A percentile compares a stretch with the other conserved stretches of the same genome.
Evolutionary conservation across 768 basidiomycete genomes (phyloP).

Genomic region (Rhodotorula taiwanensis): DNA sequence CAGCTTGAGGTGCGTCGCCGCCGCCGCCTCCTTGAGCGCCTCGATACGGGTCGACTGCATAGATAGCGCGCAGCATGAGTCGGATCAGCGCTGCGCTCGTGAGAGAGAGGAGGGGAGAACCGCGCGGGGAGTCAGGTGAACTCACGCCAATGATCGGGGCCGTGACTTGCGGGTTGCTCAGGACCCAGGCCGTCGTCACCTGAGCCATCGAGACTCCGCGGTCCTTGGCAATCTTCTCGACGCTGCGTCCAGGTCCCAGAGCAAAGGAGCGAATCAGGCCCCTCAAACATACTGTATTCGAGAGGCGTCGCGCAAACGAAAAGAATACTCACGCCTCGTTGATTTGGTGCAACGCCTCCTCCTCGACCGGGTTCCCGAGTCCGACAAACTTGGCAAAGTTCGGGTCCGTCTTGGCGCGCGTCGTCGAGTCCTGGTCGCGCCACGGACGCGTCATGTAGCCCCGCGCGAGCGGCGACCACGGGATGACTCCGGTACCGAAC

Average conservation of each 20-base stretch:
- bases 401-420: conserved; percentile 17
- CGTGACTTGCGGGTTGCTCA: conserved; percentile 32
- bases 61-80: background rate
- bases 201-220: too few relatives aligned
- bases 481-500: conserved; percentile 53
- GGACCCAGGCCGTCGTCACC: conserved; percentile 43
- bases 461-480: conserved; percentile 56
- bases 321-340: conserved; percentile 16
- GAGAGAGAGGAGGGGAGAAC: too few relatives aligned
- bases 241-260: conserved; percentile 41
- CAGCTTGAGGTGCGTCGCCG: conserved; percentile 51
- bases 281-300: background rate
- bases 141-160: conserved; percentile 35
- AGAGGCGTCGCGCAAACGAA: too few relatives aligned
- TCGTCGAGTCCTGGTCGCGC: conserved; percentile 21
- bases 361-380: conserved; percentile 20
- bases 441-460: conserved; percentile 46
- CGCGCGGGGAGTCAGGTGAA: background rate
- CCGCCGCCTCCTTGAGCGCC: conserved; percentile 42
- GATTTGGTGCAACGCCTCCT: conserved; percentile 17
- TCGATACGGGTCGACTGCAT: conserved; percentile 32
- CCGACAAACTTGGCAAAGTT: conserved; percentile 26
- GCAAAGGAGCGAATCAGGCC: background rate
- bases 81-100: background rate
- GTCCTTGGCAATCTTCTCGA: conserved; percentile 53